Evolutionary conservation across 768 basidiomycete species (phyloP), one percentile per base, ranked within the genome.

Genomic region (Tricholoma furcatifolium): DNA sequence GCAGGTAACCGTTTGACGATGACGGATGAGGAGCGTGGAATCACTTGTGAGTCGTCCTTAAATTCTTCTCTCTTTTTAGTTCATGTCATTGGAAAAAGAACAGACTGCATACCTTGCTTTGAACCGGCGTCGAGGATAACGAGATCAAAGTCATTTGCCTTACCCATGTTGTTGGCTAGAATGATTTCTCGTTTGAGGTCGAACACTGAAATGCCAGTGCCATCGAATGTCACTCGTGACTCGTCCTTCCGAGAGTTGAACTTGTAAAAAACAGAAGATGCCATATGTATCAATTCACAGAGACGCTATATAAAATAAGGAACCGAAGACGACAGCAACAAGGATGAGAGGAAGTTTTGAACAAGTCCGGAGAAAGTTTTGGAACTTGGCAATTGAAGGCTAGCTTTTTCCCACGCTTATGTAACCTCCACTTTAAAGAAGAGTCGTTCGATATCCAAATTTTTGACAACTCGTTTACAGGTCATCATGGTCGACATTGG

Each of bases 151-250:
- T 99, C 97, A 66, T 88, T 93, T 53, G 92, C 93, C 79, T 93
- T 95, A 75, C 88, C 88, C 73, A 99, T 85, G 68, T 88, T 93
- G 68, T 98, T 98, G 67, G 90, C 90, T 65, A 96, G 76, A 65
- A 99, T 96, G 67, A 99, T 92, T 74, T 98, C 97, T 78, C 88
- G 91, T 77, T 99, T 99, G 72, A 99, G 78, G 74, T 99, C 97
- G 79, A 98, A 98, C 62, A 98, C 93, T 65, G 94, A 94, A 67
- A 99, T 98, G 58, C 93, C 93, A 61, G 96, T 98, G 65, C 97
- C 97, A 68, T 99, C 96, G 77, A 99, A 98, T 49, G 92, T 87
- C 70, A 99, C 86, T 67, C 93, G 80, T 53, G 93, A 94, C 73
- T 98, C 96, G 75, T 91, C 87, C 76, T 82, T 91, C 69, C 92